Evolutionary conservation across 306 rosid species (phyloP).

Genomic region (Dryas drummondii): DNA sequence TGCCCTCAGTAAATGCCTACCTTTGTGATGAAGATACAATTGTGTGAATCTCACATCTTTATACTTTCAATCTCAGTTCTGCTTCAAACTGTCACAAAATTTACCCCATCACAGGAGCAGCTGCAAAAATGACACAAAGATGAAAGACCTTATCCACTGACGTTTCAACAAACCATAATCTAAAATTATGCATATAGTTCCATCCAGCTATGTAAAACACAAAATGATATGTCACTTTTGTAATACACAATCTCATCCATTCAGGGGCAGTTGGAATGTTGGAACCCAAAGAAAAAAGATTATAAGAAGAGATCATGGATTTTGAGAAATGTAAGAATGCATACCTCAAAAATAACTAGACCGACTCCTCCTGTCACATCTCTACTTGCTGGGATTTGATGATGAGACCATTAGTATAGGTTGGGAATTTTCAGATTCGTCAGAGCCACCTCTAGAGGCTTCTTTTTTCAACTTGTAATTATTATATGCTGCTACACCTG

Average conservation of each 20-base stretch:
- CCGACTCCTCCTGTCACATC: slow-evolving; percentile 31
- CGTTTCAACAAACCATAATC: slow-evolving; percentile 21
- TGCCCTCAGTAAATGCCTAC: slow-evolving; percentile 24
- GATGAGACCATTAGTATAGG: slow-evolving; percentile 39
- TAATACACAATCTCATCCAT: neutral
- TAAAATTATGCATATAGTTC: neutral
- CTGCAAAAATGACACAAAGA: slow-evolving; percentile 30
- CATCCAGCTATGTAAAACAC: neutral
- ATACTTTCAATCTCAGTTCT: slow-evolving; percentile 31
- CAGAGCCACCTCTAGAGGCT: slow-evolving; percentile 44
- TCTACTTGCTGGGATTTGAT: slow-evolving; percentile 52
- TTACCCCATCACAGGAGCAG: slow-evolving; percentile 30
- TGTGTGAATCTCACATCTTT: slow-evolving; percentile 29
- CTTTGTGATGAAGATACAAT: slow-evolving; percentile 22
- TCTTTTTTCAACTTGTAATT: slow-evolving; percentile 82
- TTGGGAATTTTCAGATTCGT: slow-evolving; percentile 42
- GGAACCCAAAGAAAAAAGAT: slow-evolving; percentile 15
- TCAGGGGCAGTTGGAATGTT: slow-evolving; percentile 22
- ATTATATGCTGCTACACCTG: slow-evolving; percentile 95
- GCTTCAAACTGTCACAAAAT: slow-evolving; percentile 15
- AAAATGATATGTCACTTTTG: neutral
- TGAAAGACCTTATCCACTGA: slow-evolving; percentile 20
- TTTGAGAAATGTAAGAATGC: slow-evolving; percentile 17
- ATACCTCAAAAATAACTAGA: slow-evolving; percentile 44
- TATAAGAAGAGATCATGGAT: neutral